Evolutionary conservation across 2,329 filamentous ascomycete genomes (phyloP).

Genomic region (Penicillium paneum): DNA sequence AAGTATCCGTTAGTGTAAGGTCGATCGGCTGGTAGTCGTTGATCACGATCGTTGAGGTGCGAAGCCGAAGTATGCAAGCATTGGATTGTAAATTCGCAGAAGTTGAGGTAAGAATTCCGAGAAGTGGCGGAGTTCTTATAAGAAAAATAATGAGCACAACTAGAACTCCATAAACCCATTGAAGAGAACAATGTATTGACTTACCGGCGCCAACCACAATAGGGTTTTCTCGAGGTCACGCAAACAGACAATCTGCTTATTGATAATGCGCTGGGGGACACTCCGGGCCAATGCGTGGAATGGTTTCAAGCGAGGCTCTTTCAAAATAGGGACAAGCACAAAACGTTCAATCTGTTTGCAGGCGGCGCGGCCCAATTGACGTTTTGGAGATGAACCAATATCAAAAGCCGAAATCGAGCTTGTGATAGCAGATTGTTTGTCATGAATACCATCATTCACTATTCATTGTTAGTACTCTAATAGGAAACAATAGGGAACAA

Average conservation of each 20-base stretch:
- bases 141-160: slow-evolving; percentile 62
- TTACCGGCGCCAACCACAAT: slow-evolving; percentile 89
- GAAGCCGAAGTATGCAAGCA: slow-evolving; percentile 88
- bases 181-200: slow-evolving; percentile 48
- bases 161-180: slow-evolving; percentile 56
- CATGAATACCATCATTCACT: slow-evolving; percentile 16
- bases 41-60: slow-evolving; percentile 79
- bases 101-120: slow-evolving; percentile 75
- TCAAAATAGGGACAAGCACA: slow-evolving; percentile 73
- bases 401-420: slow-evolving; percentile 55
- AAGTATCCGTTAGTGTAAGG: slow-evolving; percentile 97
- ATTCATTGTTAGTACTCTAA: slow-evolving; percentile 22
- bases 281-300: slow-evolving; percentile 78
- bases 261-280: slow-evolving; percentile 73
- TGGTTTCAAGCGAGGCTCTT: slow-evolving; percentile 68
- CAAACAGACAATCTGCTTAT: slow-evolving; percentile 83
- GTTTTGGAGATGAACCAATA: slow-evolving; percentile 49
- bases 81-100: slow-evolving; percentile 85
- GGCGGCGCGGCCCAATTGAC: slow-evolving; percentile 65
- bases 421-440: slow-evolving; percentile 56
- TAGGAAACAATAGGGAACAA: slow-evolving; percentile 9
- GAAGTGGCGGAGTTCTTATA: slow-evolving; percentile 67
- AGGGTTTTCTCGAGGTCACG: slow-evolving; percentile 93
- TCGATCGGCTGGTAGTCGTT: slow-evolving; percentile 76
- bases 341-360: slow-evolving; percentile 75